These are phyloP conservation scores for Calendula officinalis DNA, from an alignment of 129 eudicot genomes.

Conservation along the genomic window DNA sequence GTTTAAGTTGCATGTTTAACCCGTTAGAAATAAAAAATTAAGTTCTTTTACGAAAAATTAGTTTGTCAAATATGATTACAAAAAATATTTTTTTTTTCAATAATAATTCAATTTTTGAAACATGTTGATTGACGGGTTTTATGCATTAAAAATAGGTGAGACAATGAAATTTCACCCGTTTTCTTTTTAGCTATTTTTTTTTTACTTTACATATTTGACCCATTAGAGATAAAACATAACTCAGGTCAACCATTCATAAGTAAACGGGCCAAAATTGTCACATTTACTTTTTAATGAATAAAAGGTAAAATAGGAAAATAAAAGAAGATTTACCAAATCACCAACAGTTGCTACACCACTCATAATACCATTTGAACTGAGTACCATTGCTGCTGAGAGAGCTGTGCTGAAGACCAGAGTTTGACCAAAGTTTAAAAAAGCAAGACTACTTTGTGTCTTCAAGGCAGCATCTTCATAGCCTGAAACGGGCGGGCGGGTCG, in stretches of 20 bases:
- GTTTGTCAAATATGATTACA: background rate
- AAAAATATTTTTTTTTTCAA: background rate
- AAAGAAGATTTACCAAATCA: conserved; percentile 64
- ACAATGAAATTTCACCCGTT: background rate
- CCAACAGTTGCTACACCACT: conserved; percentile 83
- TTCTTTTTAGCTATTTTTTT: background rate
- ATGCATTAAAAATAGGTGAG: background rate
- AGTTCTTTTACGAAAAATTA: too few species aligned
- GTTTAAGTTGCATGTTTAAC: too few species aligned
- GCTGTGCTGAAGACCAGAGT: conserved; percentile 78
- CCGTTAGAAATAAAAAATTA: too few species aligned
- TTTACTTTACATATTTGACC: background rate
- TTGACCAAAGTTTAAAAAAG: conserved; percentile 89
- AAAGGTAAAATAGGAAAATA: conserved; percentile 9
- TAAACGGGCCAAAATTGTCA: background rate
- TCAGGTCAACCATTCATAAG: background rate
- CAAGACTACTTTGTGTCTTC: conserved; percentile 91
- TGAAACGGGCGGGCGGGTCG: conserved; percentile 25
- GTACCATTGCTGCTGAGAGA: conserved; percentile 85
- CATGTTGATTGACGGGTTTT: background rate
- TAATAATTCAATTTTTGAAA: background rate
- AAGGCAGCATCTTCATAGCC: conserved; percentile 96
- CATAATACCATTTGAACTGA: conserved; percentile 81
- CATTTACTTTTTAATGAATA: background rate
- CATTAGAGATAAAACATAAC: background rate